Base-by-base conservation (phyloP, 139 green algal species). In the Ettlia oleoabundans region DNA sequence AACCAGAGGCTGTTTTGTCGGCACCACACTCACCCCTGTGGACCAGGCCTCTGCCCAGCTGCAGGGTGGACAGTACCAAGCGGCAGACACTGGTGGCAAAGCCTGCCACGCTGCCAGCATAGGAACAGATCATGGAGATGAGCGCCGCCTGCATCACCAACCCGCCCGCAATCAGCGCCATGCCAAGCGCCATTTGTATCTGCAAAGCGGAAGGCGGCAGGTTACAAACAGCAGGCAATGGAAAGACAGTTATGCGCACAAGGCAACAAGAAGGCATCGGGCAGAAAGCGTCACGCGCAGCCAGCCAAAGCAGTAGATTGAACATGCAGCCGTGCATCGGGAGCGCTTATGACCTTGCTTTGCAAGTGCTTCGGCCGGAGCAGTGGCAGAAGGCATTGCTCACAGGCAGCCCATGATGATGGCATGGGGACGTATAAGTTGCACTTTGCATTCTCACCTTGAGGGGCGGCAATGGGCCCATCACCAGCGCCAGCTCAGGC, bases 401-500 rank as follows among this genome's bases (percentile, higher is more conserved):
- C n/a, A n/a, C n/a, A n/a, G n/a, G n/a, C n/a, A n/a, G n/a, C n/a
- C n/a, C n/a, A n/a, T n/a, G n/a, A n/a, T n/a, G n/a, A n/a, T n/a
- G n/a, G n/a, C n/a, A n/a, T n/a, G n/a, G n/a, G n/a, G n/a, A n/a
- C n/a, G n/a, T n/a, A n/a, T n/a, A n/a, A n/a, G n/a, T n/a, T n/a
- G n/a, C n/a, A n/a, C n/a, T n/a, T n/a, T n/a, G n/a, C n/a, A n/a
- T n/a, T n/a, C n/a, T n/a, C 37, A 33, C 52, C 73, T 80, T 80
- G 26, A 80, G 37, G 0, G 73, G 53, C 73, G 73, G 73, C 73
- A 68, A 32, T 21, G 73, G 22, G 8, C 73, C 73, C 4, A 52
- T 53, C 1, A 52, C 73, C 73, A 80, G 73, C 73, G 28, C 73
- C 73, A 80, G 62, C 6, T 80, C 73, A 7, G 73, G 73, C 2